phyloP scores from a whole-genome alignment of 257 asterid species.

The Euphrasia confusa region DNA sequence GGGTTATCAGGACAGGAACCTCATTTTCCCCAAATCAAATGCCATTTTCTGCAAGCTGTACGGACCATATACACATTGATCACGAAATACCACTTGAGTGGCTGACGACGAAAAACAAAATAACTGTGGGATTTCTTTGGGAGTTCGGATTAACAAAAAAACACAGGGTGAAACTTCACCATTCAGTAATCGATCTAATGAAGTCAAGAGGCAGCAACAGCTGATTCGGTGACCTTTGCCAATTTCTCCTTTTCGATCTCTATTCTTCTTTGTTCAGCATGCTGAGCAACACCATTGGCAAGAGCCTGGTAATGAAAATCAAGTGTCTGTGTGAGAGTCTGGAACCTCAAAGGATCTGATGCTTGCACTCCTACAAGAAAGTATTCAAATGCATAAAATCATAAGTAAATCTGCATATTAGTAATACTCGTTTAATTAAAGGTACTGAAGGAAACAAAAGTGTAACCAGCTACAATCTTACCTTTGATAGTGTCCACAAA shows the following conservation, averaged over 20 bases:
- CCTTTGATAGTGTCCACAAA: constrained; percentile 89
- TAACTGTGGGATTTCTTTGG: constrained; percentile 28
- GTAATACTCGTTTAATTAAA: not conserved
- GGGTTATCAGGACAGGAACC: constrained; percentile 29
- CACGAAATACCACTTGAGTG: constrained; percentile 28
- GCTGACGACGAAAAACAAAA: constrained; percentile 25
- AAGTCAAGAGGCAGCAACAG: constrained; percentile 47
- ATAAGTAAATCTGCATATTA: not conserved
- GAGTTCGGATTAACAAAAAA: constrained; percentile 37
- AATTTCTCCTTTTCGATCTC: constrained; percentile 77
- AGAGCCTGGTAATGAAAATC: constrained; percentile 85
- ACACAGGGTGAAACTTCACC: constrained; percentile 23
- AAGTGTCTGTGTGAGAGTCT: constrained; percentile 72
- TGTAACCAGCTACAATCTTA: constrained; percentile 23
- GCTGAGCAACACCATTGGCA: constrained; percentile 93
- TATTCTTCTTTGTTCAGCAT: constrained; percentile 71
- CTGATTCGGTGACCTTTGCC: constrained; percentile 56
- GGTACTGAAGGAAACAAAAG: not conserved
- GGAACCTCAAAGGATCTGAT: constrained; percentile 77
- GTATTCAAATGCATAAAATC: constrained; percentile 13
- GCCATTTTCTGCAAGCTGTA: constrained; percentile 28
- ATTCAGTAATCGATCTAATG: not conserved
- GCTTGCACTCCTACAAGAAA: constrained; percentile 68
- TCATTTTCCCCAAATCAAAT: constrained; percentile 7
- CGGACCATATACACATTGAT: constrained; percentile 25